Conservation (phyloP, 805 yeast genomes). For the Candida tallmaniae region DNA sequence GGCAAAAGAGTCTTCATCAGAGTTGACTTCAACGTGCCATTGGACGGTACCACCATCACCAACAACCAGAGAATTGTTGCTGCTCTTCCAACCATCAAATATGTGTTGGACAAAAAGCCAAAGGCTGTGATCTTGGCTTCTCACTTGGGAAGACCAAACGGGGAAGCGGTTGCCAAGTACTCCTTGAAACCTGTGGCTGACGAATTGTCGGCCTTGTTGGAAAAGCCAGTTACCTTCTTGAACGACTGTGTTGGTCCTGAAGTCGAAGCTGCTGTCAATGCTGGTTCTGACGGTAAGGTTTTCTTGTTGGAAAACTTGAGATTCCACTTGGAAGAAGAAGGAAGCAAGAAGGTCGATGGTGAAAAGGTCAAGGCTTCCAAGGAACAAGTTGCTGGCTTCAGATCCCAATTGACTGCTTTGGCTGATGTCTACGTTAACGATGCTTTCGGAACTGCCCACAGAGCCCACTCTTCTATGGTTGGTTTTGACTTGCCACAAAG, state of each 20-base stretch:
- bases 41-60: conserved; percentile 95
- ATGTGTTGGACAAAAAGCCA: conserved; percentile 88
- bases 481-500: conserved; percentile 93
- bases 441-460: conserved; percentile 99
- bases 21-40: conserved; percentile 93
- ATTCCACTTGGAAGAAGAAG: conserved; percentile 98
- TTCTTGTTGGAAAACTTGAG: conserved; percentile 95
- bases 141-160: conserved; percentile 99
- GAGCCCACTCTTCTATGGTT: conserved; percentile 99
- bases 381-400: conserved; percentile 80
- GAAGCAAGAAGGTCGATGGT: conserved; percentile 83
- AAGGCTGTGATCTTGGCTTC: conserved; percentile 90
- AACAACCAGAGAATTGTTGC: conserved; percentile 99
- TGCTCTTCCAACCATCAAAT: conserved; percentile 97
- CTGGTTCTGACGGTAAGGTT: conserved; percentile 74
- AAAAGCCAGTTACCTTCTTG: conserved; percentile 70
- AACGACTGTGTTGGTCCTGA: conserved; percentile 89
- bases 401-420: conserved; percentile 81
- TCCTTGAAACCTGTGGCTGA: conserved; percentile 90
- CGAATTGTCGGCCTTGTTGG: conserved; percentile 78
- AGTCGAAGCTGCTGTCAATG: conserved; percentile 74
- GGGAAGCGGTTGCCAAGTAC: conserved; percentile 79
- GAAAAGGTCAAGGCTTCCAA: conserved; percentile 89
- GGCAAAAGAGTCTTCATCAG: conserved; percentile 98
- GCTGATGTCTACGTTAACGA: conserved; percentile 98